Evolutionary conservation across 164 flowering plant genomes (phyloP), one percentile per base, ranked within the genome.

Genomic region (Warburgia ugandensis): DNA sequence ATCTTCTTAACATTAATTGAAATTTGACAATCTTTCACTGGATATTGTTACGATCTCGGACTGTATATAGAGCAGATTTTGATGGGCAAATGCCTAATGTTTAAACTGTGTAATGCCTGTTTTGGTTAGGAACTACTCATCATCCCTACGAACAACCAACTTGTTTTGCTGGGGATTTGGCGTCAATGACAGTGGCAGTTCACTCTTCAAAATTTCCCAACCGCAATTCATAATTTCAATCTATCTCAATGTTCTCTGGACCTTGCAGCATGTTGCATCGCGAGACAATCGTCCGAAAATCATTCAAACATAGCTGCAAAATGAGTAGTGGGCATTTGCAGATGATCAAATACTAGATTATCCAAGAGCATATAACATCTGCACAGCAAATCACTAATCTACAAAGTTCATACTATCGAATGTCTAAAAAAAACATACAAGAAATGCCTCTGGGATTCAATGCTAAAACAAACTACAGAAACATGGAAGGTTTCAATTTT

Each of bases 261-360:
- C 59, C 51, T 56, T 53, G 65, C 56, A 89, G 50, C 86, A 89
- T 77, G 64, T 74, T 73, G 76, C 95, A 89, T 55, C 83, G 68
- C 7, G 48, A 42, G 21, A 61, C 77, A 62, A 89, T 76, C 56
- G 62, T 71, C 41, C 70, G 74, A 52, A 88, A 83, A 54, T 88
- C 91, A 11, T 78, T 87, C 19, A 84, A 73, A 55, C 53, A 68
- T 29, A 84, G 69, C 97, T 84, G 81, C 74, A 44, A 44, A 16
- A 53, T 5, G 38, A 42, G 30, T 10, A 33, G 6, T 2, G 16
- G 36, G 27, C 27, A 49, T 3, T 40, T 12, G 17, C 13, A 29
- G 20, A 41, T 29, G 46, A n/a, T n/a, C n/a, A n/a, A n/a, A n/a
- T n/a, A n/a, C n/a, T n/a, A n/a, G n/a, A n/a, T n/a, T n/a, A n/a